Percentiles rank a stretch among this genome's conserved stretches.
Evolutionary conservation across 371 early-diverging fungal genomes (phyloP).

Genomic region (Rhizopus delemar): DNA sequence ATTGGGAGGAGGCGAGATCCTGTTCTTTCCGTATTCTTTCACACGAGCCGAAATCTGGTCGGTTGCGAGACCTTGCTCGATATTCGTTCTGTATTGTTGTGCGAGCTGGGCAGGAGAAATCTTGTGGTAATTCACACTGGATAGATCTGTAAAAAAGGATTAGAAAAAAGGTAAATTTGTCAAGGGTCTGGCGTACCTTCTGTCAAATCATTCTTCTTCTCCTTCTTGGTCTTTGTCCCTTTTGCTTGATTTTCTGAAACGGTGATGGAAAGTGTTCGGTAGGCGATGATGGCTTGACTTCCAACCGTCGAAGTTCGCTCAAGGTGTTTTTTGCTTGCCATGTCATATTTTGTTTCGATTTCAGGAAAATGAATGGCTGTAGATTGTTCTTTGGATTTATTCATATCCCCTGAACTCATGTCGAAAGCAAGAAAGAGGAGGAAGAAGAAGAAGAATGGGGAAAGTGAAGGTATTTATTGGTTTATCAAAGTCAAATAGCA

Average conservation of each 20-base stretch:
- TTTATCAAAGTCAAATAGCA: no score
- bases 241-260: slow-evolving; percentile 36
- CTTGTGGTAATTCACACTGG: slow-evolving; percentile 29
- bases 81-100: slow-evolving; percentile 48
- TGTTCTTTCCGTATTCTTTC: slow-evolving; percentile 52
- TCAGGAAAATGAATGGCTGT: slow-evolving; percentile 12
- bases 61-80: slow-evolving; percentile 44
- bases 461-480: no score
- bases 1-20: slow-evolving; percentile 47
- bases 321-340: slow-evolving; percentile 3
- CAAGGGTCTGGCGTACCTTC: no score
- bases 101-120: slow-evolving; percentile 35
- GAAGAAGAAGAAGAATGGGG: no score
- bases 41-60: slow-evolving; percentile 40
- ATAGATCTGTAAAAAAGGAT: slow-evolving; percentile 15
- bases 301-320: slow-evolving; percentile 12
- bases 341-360: not conserved
- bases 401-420: no score
- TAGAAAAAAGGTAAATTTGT: no score
- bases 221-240: slow-evolving; percentile 13
- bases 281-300: slow-evolving; percentile 37
- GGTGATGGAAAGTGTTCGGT: slow-evolving; percentile 37
- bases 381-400: not conserved
- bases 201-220: slow-evolving; percentile 16
- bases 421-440: no score